These are phyloP conservation scores for Citrus maxima DNA, from an alignment of 345 rosid species.

Conservation along the genomic window DNA sequence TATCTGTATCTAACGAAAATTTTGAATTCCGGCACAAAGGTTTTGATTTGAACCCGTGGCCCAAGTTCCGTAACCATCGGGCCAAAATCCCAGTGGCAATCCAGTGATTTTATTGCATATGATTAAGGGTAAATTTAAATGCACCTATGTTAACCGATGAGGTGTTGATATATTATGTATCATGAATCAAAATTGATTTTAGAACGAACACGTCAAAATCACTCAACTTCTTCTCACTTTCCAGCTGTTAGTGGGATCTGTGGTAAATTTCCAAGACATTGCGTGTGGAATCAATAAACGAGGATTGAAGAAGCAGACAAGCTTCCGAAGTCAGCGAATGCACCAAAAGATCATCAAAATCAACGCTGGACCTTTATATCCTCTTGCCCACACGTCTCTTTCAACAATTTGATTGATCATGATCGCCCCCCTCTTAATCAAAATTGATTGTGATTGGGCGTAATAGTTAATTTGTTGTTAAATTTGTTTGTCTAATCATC, in stretches of 20 bases:
- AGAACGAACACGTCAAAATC: neutral
- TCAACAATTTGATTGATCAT: neutral
- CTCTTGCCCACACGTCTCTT: neutral
- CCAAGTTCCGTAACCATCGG: too few relatives aligned
- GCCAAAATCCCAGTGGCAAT: too few relatives aligned
- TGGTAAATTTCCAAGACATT: neutral
- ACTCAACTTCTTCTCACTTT: neutral
- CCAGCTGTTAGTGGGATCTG: conserved; percentile 11
- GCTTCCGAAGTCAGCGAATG: conserved; percentile 14
- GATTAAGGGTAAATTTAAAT: too few relatives aligned
- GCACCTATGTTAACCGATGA: neutral
- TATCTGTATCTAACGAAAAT: too few relatives aligned
- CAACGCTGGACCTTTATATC: neutral
- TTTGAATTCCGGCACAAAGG: too few relatives aligned
- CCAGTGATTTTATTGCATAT: too few relatives aligned
- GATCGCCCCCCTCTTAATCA: neutral
- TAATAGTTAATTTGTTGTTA: neutral
- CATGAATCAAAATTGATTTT: neutral
- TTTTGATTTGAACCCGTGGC: too few relatives aligned
- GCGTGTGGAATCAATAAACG: conserved; percentile 9
- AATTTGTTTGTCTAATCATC: too few relatives aligned
- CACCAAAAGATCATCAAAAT: conserved; percentile 3
- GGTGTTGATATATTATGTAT: neutral
- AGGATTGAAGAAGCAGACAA: neutral
- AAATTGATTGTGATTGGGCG: neutral